phyloP scores from a whole-genome alignment of 441 rosid genomes.

The Gossypium aridum region DNA sequence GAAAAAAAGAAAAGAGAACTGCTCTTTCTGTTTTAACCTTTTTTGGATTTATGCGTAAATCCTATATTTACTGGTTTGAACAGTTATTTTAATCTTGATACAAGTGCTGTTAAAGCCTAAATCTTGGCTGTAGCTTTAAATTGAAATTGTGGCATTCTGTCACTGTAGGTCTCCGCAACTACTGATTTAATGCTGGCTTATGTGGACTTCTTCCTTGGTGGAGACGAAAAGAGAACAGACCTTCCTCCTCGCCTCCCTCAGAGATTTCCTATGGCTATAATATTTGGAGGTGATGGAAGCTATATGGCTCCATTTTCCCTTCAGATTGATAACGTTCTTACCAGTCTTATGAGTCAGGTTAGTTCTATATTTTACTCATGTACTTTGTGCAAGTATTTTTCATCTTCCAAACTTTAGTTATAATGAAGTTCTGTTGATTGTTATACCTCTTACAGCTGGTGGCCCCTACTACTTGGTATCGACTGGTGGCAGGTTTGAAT shows the following conservation, averaged over 20 bases:
- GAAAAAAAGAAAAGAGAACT: not conserved
- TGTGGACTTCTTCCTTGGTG: slow-evolving; percentile 96
- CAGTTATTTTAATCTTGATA: not conserved
- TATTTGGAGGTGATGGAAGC: slow-evolving; percentile 99
- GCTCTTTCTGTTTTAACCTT: not conserved
- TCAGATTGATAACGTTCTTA: slow-evolving; percentile 88
- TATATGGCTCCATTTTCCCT: slow-evolving; percentile 96
- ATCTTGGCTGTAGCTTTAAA: not conserved
- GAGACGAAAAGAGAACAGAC: slow-evolving; percentile 96
- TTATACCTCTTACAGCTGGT: slow-evolving; percentile 46
- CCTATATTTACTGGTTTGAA: not conserved
- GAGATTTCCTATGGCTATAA: slow-evolving; percentile 76
- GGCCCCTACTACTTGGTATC: slow-evolving; percentile 92
- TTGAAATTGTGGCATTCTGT: slow-evolving; percentile 7
- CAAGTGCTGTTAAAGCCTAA: not conserved
- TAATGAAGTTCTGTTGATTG: slow-evolving; percentile 8
- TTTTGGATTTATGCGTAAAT: slow-evolving; percentile 8
- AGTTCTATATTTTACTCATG: slow-evolving; percentile 6
- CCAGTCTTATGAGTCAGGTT: slow-evolving; percentile 95
- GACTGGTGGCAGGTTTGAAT: slow-evolving; percentile 97
- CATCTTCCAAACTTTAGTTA: slow-evolving; percentile 15
- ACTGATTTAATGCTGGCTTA: slow-evolving; percentile 95
- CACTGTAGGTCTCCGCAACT: slow-evolving; percentile 83
- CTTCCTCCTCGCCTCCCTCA: slow-evolving; percentile 85
- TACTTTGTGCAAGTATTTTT: slow-evolving; percentile 3